Percentiles rank a stretch among this genome's conserved stretches.
These are phyloP conservation scores for Purpureocillium takamizusanense DNA, from an alignment of 2,329 filamentous ascomycete species.

Conservation along the genomic window DNA sequence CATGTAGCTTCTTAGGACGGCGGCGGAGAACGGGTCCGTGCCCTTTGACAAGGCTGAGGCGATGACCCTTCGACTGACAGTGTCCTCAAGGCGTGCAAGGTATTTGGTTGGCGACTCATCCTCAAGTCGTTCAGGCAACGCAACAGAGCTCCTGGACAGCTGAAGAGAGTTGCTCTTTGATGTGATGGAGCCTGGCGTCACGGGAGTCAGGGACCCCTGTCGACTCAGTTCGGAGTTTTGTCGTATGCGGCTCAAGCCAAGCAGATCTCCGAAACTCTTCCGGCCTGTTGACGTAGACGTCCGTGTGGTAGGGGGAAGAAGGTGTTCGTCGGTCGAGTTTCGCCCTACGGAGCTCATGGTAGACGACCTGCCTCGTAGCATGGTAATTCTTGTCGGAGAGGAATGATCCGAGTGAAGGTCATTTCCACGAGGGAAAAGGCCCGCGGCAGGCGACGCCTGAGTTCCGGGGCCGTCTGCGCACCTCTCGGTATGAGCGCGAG, in stretches of 20 bases:
- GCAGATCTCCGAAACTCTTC: conserved; percentile 85
- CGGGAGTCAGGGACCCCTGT: conserved; percentile 59
- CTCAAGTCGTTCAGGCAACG: conserved; percentile 71
- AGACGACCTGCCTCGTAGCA: conserved; percentile 70
- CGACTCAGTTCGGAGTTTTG: conserved; percentile 70
- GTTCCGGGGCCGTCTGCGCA: conserved; percentile 7
- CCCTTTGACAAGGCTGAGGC: conserved; percentile 79
- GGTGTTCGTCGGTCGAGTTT: conserved; percentile 60
- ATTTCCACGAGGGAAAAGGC: conserved; percentile 30
- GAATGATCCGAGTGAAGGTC: conserved; percentile 53
- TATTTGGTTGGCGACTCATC: conserved; percentile 89
- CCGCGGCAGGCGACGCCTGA: conserved; percentile 34
- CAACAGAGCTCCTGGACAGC: conserved; percentile 59
- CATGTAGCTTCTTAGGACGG: conserved; percentile 90
- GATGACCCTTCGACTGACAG: conserved; percentile 71
- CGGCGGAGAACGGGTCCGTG: conserved; percentile 72
- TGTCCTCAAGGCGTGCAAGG: conserved; percentile 71
- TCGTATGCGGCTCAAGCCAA: conserved; percentile 68
- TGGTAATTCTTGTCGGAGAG: conserved; percentile 51
- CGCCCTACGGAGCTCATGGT: conserved; percentile 78
- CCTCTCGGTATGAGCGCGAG: conserved; percentile 12
- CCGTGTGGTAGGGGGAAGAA: conserved; percentile 57
- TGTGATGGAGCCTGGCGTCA: conserved; percentile 57
- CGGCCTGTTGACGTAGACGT: conserved; percentile 84
- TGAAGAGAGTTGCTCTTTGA: conserved; percentile 83